Evolutionary conservation across 331 rosid species (phyloP), one percentile per base, ranked within the genome.

Genomic region (Erythrophleum ivorense): DNA sequence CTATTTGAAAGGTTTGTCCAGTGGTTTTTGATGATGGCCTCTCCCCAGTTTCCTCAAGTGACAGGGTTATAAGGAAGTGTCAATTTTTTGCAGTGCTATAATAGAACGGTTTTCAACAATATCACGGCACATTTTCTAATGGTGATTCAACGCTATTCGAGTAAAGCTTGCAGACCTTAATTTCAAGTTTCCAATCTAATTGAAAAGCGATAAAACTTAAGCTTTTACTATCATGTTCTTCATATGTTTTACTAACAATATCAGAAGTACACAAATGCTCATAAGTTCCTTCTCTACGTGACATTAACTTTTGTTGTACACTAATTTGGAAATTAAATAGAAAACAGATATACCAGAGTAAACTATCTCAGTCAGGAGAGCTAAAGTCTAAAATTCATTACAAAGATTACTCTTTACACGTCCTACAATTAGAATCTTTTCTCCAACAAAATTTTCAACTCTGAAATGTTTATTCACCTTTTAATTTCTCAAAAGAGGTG

Each of bases 1-100:
- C 82, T n/a, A 19, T 31, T 57, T 53, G 63, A 63, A 63, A 33
- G 54, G 43, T 2, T 36, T 36, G 8, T 41, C 46, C 67, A 60
- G 67, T 41, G 6, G 50, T 0, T 74, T 79, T 24, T 67, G 24
- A 43, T 33, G 84, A 21, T 77, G 75, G 71, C 66, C 16, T 57
- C 38, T 43, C 63, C 79, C 69, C 80, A 10, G 87, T 88, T 80
- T 66, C 81, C 86, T 83, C 10, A 33, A 33, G 10, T 53, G 4
- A 19, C 18, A 78, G 85, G 6, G 84, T 31, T 14, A 15, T 59
- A 76, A 76, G 48, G 4, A 67, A 60, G 58, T 45, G 34, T 14
- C 54, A 86, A 43, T 67, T 72, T 65, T 86, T 72, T 75, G 84
- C 65, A 0, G 5, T 19, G 75, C 19, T 45, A 16, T 36, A 21